Percentiles rank a stretch among this genome's conserved stretches.
phyloP scores from a whole-genome alignment of 2,329 filamentous ascomycete species.

The Pseudogymnoascus sp. region DNA sequence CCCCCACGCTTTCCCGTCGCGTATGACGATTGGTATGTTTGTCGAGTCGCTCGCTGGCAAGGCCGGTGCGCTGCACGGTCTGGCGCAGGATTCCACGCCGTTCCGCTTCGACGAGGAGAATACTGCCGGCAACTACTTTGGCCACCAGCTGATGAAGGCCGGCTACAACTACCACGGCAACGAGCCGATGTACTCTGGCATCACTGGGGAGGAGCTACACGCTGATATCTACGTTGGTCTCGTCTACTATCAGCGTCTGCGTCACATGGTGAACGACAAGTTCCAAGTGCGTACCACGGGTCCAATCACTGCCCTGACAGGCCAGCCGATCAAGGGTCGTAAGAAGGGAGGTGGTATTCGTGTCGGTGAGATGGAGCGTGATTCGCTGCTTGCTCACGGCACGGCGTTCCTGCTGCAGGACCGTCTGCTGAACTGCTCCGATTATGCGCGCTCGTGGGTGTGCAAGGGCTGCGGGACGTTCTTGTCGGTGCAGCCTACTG shows the following conservation, averaged over 20 bases:
- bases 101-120: slow-evolving; percentile 92
- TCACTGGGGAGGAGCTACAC: slow-evolving; percentile 87
- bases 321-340: slow-evolving; percentile 93
- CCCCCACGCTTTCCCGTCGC: slow-evolving; percentile 96
- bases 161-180: slow-evolving; percentile 98
- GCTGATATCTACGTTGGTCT: slow-evolving; percentile 96
- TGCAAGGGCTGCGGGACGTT: slow-evolving; percentile 88
- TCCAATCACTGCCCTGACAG: slow-evolving; percentile 80
- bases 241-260: slow-evolving; percentile 94
- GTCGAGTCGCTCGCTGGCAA: slow-evolving; percentile 95
- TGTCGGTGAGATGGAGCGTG: slow-evolving; percentile 98
- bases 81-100: slow-evolving; percentile 93
- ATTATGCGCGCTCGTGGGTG: slow-evolving; percentile 83
- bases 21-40: slow-evolving; percentile 99
- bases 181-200: slow-evolving; percentile 96
- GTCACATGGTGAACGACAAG: slow-evolving; percentile 99
- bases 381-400: slow-evolving; percentile 88
- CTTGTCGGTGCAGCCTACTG: slow-evolving; percentile 74
- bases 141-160: slow-evolving; percentile 87
- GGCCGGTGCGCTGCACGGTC: slow-evolving; percentile 82
- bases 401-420: slow-evolving; percentile 93
- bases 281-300: slow-evolving; percentile 96
- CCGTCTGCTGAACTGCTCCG: slow-evolving; percentile 91
- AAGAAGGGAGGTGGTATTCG: slow-evolving; percentile 97
- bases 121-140: slow-evolving; percentile 89